Evolutionary conservation across 352 stramenopile genomes (phyloP).

Genomic region (Phytopythium litorale): DNA sequence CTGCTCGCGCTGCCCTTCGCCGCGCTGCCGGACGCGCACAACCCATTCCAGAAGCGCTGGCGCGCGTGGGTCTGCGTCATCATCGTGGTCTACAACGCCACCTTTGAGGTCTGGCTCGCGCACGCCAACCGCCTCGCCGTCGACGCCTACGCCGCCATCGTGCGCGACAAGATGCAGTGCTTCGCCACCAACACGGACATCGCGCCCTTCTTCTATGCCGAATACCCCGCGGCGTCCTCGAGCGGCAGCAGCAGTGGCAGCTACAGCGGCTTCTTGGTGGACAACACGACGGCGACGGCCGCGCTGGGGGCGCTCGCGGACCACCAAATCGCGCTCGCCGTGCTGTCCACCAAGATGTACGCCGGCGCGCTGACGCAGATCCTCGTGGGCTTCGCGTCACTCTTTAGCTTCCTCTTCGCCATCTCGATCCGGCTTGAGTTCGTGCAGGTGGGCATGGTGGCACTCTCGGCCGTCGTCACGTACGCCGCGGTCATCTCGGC

Average conservation of each 20-base stretch:
- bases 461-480: constrained; percentile 40
- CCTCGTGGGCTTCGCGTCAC: constrained; percentile 57
- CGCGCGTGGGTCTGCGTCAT: constrained; percentile 70
- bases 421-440: constrained; percentile 88
- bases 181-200: constrained; percentile 19
- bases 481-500: constrained; percentile 57
- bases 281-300: constrained; percentile 18
- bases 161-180: constrained; percentile 40
- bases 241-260: neutral
- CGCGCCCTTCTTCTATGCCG: constrained; percentile 13
- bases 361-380: constrained; percentile 58
- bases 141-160: constrained; percentile 32
- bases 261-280: constrained; percentile 13
- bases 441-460: constrained; percentile 79
- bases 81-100: constrained; percentile 73
- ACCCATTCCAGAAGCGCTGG: constrained; percentile 75
- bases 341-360: constrained; percentile 44
- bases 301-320: constrained; percentile 28
- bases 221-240: neutral
- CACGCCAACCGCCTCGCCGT: constrained; percentile 50
- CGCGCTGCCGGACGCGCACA: constrained; percentile 49
- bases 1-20: constrained; percentile 70
- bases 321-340: constrained; percentile 28
- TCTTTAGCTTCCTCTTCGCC: constrained; percentile 82
- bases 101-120: constrained; percentile 75